Conservation (phyloP, 2,329 filamentous ascomycete species). For the Colletotrichum tamarilloi region DNA sequence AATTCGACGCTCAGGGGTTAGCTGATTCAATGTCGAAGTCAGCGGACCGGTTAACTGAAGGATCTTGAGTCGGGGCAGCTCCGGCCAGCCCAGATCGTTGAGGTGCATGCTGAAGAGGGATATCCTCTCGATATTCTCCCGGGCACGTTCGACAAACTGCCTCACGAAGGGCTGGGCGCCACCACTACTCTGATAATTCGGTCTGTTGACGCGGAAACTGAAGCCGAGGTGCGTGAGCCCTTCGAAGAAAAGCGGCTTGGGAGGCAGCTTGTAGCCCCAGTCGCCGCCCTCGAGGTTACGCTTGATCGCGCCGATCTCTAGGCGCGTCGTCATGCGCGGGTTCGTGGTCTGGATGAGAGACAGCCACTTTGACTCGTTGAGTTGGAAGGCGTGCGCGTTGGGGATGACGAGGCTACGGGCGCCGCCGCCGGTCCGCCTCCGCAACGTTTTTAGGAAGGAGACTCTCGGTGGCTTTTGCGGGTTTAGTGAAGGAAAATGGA, state of each 20-base stretch:
- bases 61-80: slow-evolving; percentile 27
- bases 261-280: slow-evolving; percentile 34
- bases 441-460: slow-evolving; percentile 26
- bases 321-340: slow-evolving; percentile 24
- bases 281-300: slow-evolving; percentile 22
- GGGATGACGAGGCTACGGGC: slow-evolving; percentile 31
- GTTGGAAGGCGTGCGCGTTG: slow-evolving; percentile 26
- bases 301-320: slow-evolving; percentile 29
- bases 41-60: slow-evolving; percentile 27
- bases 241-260: slow-evolving; percentile 28
- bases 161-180: slow-evolving; percentile 25
- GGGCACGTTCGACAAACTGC: slow-evolving; percentile 24
- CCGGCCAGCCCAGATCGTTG: slow-evolving; percentile 29
- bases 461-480: slow-evolving; percentile 19
- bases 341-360: slow-evolving; percentile 33
- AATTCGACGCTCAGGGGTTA: slow-evolving; percentile 24
- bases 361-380: slow-evolving; percentile 32
- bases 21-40: slow-evolving; percentile 11
- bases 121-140: slow-evolving; percentile 17
- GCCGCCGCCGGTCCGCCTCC: slow-evolving; percentile 25
- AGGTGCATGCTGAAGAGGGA: slow-evolving; percentile 23
- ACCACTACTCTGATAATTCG: slow-evolving; percentile 14
- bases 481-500: slow-evolving; percentile 24
- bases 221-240: slow-evolving; percentile 16
- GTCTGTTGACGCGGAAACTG: slow-evolving; percentile 7